These are phyloP conservation scores for Maudiozyma barnettii DNA, from an alignment of 805 yeast genomes.

Conservation along the genomic window DNA sequence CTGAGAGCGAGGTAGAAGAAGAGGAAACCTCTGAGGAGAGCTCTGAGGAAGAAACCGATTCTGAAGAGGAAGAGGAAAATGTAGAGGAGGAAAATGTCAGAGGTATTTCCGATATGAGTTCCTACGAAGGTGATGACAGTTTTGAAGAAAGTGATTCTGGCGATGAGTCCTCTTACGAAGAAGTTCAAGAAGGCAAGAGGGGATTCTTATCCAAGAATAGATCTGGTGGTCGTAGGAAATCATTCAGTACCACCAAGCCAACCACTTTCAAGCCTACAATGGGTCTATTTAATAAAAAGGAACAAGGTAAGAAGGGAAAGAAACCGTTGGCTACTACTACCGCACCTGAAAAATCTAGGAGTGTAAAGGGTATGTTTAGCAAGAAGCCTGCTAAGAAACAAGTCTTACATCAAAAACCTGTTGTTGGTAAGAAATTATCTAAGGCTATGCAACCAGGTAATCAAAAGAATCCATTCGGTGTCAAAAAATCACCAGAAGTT, in stretches of 20 bases:
- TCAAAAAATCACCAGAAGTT: not conserved
- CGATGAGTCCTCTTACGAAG: not conserved
- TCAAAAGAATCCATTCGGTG: not conserved
- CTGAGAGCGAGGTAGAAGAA: not conserved
- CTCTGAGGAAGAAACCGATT: not conserved
- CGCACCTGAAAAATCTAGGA: not conserved
- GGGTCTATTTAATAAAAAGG: not conserved
- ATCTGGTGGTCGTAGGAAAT: not conserved
- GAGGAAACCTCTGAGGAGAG: not conserved
- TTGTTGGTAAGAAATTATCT: not conserved
- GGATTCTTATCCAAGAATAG: not conserved
- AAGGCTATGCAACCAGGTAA: not conserved
- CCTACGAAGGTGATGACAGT: not conserved
- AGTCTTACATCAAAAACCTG: not conserved
- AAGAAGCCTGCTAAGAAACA: not conserved
- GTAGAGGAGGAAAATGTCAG: not conserved
- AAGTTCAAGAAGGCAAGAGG: not conserved
- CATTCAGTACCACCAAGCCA: slow-evolving; percentile 2
- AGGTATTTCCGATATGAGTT: not conserved
- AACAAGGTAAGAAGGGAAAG: not conserved
- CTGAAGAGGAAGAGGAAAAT: not conserved
- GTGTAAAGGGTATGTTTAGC: not conserved
- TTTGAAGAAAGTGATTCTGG: not conserved
- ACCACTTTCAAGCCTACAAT: not conserved
- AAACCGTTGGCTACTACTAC: not conserved